Percentiles rank a stretch among this genome's conserved stretches.
Conservation (phyloP, 805 yeast genomes). For the Yarrowia porcina region DNA sequence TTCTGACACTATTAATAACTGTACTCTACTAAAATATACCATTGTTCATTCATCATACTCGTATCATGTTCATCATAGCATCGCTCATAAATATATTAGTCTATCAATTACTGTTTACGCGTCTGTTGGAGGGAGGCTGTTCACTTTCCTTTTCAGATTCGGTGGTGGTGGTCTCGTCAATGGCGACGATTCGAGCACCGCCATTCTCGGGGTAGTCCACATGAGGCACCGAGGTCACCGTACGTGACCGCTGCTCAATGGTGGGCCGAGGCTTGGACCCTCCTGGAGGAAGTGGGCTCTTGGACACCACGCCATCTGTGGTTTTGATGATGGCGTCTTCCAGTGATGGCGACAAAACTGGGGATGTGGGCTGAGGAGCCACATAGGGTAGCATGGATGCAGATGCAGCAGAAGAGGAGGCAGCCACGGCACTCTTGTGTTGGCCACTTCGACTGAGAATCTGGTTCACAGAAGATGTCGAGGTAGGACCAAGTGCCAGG, state of each 20-base stretch:
- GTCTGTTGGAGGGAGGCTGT: conserved; percentile 13
- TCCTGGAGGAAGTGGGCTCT: neutral
- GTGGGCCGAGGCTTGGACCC: conserved; percentile 3
- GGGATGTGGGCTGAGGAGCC: conserved; percentile 24
- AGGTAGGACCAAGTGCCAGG: conserved; percentile 39
- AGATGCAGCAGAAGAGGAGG: conserved; percentile 15
- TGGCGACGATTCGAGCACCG: conserved; percentile 1
- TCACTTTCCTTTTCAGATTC: conserved; percentile 2
- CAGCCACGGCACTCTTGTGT: conserved; percentile 19
- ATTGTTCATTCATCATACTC: neutral
- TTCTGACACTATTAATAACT: neutral
- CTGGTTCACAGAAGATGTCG: conserved; percentile 24
- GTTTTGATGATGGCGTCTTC: conserved; percentile 20
- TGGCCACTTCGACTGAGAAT: conserved; percentile 19
- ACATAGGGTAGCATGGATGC: conserved; percentile 24
- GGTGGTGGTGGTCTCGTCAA: neutral
- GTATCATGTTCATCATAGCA: neutral
- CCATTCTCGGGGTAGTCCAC: conserved; percentile 20
- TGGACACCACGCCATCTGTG: conserved; percentile 11
- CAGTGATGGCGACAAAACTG: conserved; percentile 14
- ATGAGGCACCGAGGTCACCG: conserved; percentile 18
- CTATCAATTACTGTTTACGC: conserved; percentile 24
- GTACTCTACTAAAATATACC: neutral
- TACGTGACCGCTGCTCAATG: conserved; percentile 19
- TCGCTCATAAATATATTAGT: conserved; percentile 23